These are phyloP conservation scores for Fusarium staphyleae DNA, from an alignment of 2,329 filamentous ascomycete genomes.

Conservation along the genomic window DNA sequence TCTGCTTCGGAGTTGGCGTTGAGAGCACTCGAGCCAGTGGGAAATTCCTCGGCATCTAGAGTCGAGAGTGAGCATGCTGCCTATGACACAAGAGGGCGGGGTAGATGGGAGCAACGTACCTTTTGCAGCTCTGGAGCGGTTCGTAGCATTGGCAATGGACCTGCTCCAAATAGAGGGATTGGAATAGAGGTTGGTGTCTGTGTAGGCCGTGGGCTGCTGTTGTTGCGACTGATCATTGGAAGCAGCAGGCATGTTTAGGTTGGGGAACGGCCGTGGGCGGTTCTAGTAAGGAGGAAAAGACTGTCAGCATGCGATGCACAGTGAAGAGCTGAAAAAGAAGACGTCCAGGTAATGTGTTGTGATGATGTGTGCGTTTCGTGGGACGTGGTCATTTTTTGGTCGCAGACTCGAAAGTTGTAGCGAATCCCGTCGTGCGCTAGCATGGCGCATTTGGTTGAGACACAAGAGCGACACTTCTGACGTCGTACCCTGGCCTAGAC, in stretches of 20 bases:
- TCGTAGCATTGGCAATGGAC: constrained; percentile 52
- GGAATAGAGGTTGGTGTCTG: constrained; percentile 47
- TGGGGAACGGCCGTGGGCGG: constrained; percentile 50
- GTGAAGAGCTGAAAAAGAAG: constrained; percentile 16
- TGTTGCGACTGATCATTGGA: constrained; percentile 41
- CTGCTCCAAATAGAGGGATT: constrained; percentile 51
- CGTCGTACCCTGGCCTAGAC: constrained; percentile 41
- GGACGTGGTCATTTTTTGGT: constrained; percentile 25
- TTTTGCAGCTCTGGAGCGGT: constrained; percentile 51
- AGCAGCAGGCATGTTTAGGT: constrained; percentile 48
- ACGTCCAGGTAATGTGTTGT: constrained; percentile 27
- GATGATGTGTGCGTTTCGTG: constrained; percentile 26
- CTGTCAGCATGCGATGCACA: constrained; percentile 30
- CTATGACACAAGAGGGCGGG: background rate
- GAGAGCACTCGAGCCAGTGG: constrained; percentile 74
- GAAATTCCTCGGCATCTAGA: constrained; percentile 47
- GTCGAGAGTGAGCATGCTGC: constrained; percentile 24
- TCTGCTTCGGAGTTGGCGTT: constrained; percentile 74
- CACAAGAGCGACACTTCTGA: constrained; percentile 49
- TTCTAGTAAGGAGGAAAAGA: constrained; percentile 40
- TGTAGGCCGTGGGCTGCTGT: constrained; percentile 45
- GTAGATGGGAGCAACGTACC: constrained; percentile 49
- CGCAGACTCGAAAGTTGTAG: constrained; percentile 37
- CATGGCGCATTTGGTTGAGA: constrained; percentile 47
- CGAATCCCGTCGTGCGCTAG: constrained; percentile 43